phyloP scores from a whole-genome alignment of 805 yeast genomes.

The Metschnikowia sp. region DNA sequence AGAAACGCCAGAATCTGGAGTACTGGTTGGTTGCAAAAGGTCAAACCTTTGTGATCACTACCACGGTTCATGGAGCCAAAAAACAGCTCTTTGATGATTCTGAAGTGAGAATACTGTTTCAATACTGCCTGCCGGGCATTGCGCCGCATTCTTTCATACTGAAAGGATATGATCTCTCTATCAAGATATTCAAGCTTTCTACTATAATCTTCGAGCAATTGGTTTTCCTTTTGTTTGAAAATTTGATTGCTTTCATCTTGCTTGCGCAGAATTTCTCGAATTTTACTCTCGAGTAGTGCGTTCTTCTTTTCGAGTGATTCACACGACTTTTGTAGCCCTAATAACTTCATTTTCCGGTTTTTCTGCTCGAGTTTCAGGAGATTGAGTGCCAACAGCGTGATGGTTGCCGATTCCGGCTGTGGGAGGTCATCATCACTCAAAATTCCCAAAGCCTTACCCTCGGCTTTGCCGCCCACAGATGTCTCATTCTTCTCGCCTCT shows the following conservation, averaged over 20 bases:
- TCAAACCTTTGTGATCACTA: neutral
- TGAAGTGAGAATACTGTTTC: slow-evolving; percentile 22
- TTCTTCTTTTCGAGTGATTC: neutral
- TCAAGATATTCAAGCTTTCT: slow-evolving; percentile 7
- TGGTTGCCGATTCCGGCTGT: slow-evolving; percentile 7
- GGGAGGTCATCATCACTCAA: neutral
- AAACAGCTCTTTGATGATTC: slow-evolving; percentile 22
- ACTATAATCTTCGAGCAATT: slow-evolving; percentile 4
- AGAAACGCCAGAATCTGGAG: slow-evolving; percentile 26
- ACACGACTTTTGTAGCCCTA: slow-evolving; percentile 13
- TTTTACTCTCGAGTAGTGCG: neutral
- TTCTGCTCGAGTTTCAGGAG: slow-evolving; percentile 27
- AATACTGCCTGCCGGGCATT: slow-evolving; percentile 26
- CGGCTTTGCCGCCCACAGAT: neutral
- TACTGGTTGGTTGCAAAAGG: slow-evolving; percentile 28
- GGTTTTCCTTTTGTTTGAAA: neutral
- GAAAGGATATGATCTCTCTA: slow-evolving; percentile 5
- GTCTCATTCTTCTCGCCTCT: neutral
- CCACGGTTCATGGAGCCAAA: slow-evolving; percentile 1
- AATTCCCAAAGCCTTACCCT: neutral
- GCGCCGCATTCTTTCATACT: slow-evolving; percentile 15
- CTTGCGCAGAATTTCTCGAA: neutral
- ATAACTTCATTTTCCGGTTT: slow-evolving; percentile 10
- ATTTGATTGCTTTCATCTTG: neutral
- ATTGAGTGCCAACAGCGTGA: slow-evolving; percentile 28